Conservation (phyloP, 1,139 yeast genomes). For the Candida sanyaensis region DNA sequence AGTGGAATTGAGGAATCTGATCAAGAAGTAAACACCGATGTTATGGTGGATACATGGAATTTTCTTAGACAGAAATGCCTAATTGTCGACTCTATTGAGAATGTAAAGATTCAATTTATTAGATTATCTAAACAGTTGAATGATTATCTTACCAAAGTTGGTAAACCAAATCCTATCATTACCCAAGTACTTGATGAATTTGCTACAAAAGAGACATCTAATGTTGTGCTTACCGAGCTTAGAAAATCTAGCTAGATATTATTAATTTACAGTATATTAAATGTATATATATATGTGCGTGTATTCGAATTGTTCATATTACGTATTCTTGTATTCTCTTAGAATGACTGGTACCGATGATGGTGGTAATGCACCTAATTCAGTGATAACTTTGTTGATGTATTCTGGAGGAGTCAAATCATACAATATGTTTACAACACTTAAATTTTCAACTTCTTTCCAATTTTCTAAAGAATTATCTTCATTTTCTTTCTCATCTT, state of each 20-base stretch:
- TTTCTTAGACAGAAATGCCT: constrained; percentile 34
- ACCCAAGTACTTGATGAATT: constrained; percentile 28
- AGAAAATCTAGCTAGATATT: constrained; percentile 3
- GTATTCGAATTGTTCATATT: constrained; percentile 12
- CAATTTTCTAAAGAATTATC: constrained; percentile 55
- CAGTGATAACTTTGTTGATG: constrained; percentile 93
- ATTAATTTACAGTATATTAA: not conserved
- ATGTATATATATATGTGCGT: too few relatives aligned
- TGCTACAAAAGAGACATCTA: constrained; percentile 26
- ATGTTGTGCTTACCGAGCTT: constrained; percentile 33
- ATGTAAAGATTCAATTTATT: constrained; percentile 55
- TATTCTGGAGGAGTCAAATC: constrained; percentile 95
- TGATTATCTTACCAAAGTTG: constrained; percentile 16
- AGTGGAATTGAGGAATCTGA: constrained; percentile 13
- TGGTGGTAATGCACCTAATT: constrained; percentile 94
- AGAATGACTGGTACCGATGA: constrained; percentile 95
- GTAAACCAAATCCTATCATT: constrained; percentile 10
- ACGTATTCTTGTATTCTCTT: constrained; percentile 78
- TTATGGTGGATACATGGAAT: constrained; percentile 25
- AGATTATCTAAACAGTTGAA: constrained; percentile 28
- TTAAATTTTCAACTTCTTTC: constrained; percentile 64
- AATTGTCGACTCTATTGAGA: constrained; percentile 54
- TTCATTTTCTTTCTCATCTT: constrained; percentile 11
- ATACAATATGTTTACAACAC: constrained; percentile 82
- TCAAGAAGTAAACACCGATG: constrained; percentile 13